These are phyloP conservation scores for Leccinum subfulvum DNA, from an alignment of 1,284 basidiomycete genomes.

Conservation along the genomic window DNA sequence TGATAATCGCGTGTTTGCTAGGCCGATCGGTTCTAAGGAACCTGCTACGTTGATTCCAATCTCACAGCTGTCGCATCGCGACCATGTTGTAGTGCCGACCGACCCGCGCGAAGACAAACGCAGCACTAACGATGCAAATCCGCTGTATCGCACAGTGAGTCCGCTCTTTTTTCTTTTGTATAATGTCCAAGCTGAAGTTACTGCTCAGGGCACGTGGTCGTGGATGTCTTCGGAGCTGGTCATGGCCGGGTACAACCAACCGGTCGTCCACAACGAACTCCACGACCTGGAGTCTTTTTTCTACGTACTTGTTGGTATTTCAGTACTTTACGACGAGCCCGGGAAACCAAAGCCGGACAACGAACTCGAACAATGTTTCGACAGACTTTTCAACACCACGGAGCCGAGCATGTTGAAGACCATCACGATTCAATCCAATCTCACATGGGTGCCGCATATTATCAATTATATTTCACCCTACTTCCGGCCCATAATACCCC, in stretches of 20 bases:
- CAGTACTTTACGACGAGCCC: neutral
- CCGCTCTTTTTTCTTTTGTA: neutral
- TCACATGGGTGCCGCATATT: neutral
- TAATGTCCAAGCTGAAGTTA: neutral
- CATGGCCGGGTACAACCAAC: slow-evolving; percentile 1
- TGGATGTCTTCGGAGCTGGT: slow-evolving; percentile 3
- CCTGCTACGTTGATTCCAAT: neutral
- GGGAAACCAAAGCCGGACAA: neutral
- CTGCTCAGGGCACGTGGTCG: neutral
- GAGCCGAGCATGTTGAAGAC: neutral
- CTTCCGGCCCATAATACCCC: neutral
- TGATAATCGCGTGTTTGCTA: neutral
- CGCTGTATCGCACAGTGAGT: neutral
- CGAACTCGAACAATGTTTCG: neutral
- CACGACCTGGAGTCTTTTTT: neutral
- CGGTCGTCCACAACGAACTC: neutral
- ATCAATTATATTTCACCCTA: neutral
- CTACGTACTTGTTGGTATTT: neutral
- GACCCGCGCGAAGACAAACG: neutral
- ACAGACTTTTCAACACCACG: neutral
- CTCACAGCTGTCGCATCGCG: neutral
- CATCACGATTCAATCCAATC: neutral
- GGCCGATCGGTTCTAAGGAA: neutral
- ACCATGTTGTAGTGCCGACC: neutral
- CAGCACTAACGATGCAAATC: neutral